A percentile compares a stretch with the other conserved stretches of the same genome.
These are phyloP conservation scores for Hypoxylon sp. DNA, from an alignment of 2,329 filamentous ascomycete genomes.

Conservation along the genomic window DNA sequence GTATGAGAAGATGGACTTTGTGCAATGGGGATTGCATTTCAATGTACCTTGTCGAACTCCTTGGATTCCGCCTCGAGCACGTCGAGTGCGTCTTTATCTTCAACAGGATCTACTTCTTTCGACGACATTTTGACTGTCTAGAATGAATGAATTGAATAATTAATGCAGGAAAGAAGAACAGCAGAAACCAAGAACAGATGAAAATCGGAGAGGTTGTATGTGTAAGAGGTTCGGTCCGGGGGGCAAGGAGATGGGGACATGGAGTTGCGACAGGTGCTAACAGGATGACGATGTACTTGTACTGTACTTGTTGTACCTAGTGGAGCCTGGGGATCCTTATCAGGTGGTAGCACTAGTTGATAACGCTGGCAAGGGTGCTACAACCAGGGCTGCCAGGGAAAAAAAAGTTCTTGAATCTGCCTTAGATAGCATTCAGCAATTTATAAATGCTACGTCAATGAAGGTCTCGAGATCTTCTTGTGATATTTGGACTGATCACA, in stretches of 20 bases:
- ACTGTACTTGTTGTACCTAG: constrained; percentile 1
- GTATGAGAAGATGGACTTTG: constrained; percentile 39
- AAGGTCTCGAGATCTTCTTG: not conserved
- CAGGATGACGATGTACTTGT: constrained; percentile 5
- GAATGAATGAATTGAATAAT: not conserved
- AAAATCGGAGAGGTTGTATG: not conserved
- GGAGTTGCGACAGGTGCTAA: constrained; percentile 29
- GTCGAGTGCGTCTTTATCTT: constrained; percentile 82
- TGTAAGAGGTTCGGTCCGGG: constrained; percentile 16
- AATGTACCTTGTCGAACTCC: constrained; percentile 85
- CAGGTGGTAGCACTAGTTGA: constrained; percentile 27
- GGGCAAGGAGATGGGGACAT: constrained; percentile 22
- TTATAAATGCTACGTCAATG: constrained; percentile 11
- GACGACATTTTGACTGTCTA: constrained; percentile 54
- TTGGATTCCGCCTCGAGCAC: constrained; percentile 86
- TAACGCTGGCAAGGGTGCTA: constrained; percentile 27
- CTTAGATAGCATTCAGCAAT: constrained; percentile 29
- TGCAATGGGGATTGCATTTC: constrained; percentile 4
- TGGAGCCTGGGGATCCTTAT: constrained; percentile 22
- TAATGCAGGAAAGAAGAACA: not conserved
- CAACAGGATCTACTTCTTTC: constrained; percentile 58
- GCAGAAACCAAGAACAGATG: constrained; percentile 1
- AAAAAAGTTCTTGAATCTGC: constrained; percentile 42
- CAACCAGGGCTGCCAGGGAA: not conserved
- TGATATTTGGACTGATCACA: not conserved